Conservation (phyloP, 495 filamentous ascomycete species). For the Penicillium tannophilum region DNA sequence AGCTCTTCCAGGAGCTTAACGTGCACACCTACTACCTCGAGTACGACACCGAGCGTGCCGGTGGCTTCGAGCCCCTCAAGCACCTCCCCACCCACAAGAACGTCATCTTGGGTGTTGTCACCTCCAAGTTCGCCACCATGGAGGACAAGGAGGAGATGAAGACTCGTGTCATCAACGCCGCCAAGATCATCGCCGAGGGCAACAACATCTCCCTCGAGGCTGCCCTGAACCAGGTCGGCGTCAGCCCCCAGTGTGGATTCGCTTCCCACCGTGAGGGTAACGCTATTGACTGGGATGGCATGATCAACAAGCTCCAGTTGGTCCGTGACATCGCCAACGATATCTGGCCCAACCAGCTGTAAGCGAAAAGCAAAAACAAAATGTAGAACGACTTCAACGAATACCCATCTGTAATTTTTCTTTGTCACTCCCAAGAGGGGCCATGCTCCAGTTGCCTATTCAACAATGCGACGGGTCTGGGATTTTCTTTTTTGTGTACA, state of each 20-base stretch:
- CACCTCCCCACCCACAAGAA: conserved; percentile 71
- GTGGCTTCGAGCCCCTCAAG: conserved; percentile 77
- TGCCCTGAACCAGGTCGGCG: conserved; percentile 66
- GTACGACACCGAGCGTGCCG: conserved; percentile 75
- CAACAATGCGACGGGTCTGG: conserved; percentile 24
- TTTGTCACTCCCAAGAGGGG: conserved; percentile 15
- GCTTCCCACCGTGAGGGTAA: conserved; percentile 72
- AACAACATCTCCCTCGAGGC: conserved; percentile 62
- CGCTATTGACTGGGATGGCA: conserved; percentile 61
- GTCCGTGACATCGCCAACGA: conserved; percentile 71
- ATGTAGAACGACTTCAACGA: conserved; percentile 16
- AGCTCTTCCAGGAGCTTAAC: conserved; percentile 74
- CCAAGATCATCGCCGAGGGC: conserved; percentile 71
- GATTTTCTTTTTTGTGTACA: conserved; percentile 17
- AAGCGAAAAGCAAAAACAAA: conserved; percentile 2
- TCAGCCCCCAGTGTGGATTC: conserved; percentile 83
- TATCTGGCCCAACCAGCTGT: conserved; percentile 69
- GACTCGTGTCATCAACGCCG: conserved; percentile 64
- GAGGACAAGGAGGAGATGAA: conserved; percentile 78
- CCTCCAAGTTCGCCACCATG: conserved; percentile 70
- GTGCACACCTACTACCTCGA: conserved; percentile 83
- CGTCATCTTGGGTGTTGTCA: conserved; percentile 75
- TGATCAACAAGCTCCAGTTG: conserved; percentile 69
- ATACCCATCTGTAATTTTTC: conserved; percentile 18
- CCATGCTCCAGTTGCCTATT: conserved; percentile 17